Base-by-base conservation (phyloP, 75 land plant genomes). In the Gnetum montanum region DNA sequence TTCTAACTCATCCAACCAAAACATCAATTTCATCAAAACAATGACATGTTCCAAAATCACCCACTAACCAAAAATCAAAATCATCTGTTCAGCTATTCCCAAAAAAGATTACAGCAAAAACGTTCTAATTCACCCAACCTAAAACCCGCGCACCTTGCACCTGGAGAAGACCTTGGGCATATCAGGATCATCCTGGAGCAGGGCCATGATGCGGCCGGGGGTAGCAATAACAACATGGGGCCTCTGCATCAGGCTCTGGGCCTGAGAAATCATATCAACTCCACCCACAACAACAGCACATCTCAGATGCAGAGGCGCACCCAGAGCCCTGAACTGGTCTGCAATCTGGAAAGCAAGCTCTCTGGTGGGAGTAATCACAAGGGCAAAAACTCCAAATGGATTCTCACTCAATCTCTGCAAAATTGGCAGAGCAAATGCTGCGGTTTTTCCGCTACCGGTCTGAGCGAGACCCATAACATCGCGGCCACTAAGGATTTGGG, bases 141-240 rank as follows among this genome's bases (percentile, higher is more conserved):
- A n/a, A n/a, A n/a, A n/a, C n/a, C n/a, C n/a, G 0, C 57, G 22
- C 52, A 95, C 99, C 88, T 86, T 90, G 8, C 81, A 76, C 41
- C 52, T 80, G n/a, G 85, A 54, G 46, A 95, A 86, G 0, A 80
- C 79, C 12, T 74, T 58, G 4, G 92, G 61, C 4, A 90, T 65
- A 36, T 80, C 88, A 0, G 75, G 76, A 67, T 86, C 77, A 6
- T 66, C 71, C 38, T 68, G 70, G 11, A 95, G 70, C 30, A 85
- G 75, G 20, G 61, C 76, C 66, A 65, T 80, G 29, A 95, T 38
- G 50, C 99, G 70, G 7, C 99, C 99, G 0, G 99, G 99, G 0
- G 99, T 90, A 1, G 92, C 85, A 65, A 95, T 73, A 2, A 95
- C 99, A 11, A 95, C 79, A 66, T 95, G 99, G 1, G 99, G 99